Conservation (phyloP, 345 rosid genomes). For the Salix viminalis region DNA sequence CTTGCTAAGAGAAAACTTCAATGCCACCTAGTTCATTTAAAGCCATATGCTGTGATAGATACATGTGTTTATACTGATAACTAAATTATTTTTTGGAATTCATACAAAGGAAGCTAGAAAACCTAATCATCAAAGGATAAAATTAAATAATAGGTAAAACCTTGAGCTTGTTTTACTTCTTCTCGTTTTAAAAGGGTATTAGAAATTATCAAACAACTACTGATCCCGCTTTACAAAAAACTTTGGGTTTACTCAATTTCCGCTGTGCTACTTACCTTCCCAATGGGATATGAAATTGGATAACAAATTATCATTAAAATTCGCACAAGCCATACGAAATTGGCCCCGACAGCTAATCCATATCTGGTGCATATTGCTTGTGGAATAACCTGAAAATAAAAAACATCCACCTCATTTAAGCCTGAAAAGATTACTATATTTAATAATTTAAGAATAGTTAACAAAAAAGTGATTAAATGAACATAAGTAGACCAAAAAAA, state of each 20-base stretch:
- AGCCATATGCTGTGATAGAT: background rate
- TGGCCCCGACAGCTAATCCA: constrained; percentile 91
- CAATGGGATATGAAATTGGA: constrained; percentile 88
- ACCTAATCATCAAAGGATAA: background rate
- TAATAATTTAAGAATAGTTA: background rate
- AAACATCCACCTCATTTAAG: background rate
- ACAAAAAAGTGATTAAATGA: background rate
- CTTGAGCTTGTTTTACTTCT: background rate
- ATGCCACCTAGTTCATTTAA: too few relatives aligned
- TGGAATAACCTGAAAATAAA: constrained; percentile 70
- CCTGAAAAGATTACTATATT: background rate
- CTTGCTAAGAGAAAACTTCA: too few relatives aligned
- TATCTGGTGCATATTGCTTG: constrained; percentile 93
- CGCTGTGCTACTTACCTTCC: constrained; percentile 49
- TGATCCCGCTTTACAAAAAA: background rate
- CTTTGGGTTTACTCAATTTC: background rate
- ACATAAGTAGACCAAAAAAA: constrained; percentile 10
- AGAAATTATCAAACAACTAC: background rate
- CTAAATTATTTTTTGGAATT: background rate
- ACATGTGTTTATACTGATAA: background rate
- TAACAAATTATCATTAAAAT: constrained; percentile 76
- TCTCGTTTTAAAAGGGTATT: background rate
- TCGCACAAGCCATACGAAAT: constrained; percentile 77
- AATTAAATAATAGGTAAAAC: background rate
- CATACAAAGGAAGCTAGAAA: background rate